Conservation (phyloP, 352 stramenopile genomes). For the Phytopythium delawarense region DNA sequence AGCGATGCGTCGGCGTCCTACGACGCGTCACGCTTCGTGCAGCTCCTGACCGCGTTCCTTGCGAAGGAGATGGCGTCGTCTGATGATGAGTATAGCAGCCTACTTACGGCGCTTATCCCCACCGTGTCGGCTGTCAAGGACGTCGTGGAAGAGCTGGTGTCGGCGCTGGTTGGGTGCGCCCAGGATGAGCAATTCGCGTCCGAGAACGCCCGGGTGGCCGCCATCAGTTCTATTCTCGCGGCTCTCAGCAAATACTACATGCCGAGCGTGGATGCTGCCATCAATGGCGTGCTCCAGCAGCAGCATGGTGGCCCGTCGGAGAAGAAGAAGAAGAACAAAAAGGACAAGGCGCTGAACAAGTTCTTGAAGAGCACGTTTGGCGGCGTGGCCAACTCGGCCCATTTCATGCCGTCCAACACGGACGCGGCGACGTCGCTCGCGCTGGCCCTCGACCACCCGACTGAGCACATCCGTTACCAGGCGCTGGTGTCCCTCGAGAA, state of each 20-base stretch:
- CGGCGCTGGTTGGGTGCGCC: slow-evolving; percentile 41
- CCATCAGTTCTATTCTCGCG: slow-evolving; percentile 39
- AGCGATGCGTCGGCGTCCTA: slow-evolving; percentile 60
- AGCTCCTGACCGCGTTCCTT: slow-evolving; percentile 48
- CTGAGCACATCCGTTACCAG: slow-evolving; percentile 67
- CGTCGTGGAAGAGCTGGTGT: slow-evolving; percentile 45
- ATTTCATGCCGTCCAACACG: slow-evolving; percentile 59
- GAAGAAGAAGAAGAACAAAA: slow-evolving; percentile 35
- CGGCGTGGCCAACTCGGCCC: slow-evolving; percentile 68
- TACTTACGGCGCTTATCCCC: slow-evolving; percentile 40
- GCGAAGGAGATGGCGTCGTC: slow-evolving; percentile 28
- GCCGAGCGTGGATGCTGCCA: slow-evolving; percentile 36
- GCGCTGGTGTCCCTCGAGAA: slow-evolving; percentile 64
- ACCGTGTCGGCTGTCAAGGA: slow-evolving; percentile 41
- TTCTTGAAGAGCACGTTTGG: slow-evolving; percentile 70
- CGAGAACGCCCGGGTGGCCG: slow-evolving; percentile 34
- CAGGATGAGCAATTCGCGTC: slow-evolving; percentile 31
- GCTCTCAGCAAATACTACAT: slow-evolving; percentile 62
- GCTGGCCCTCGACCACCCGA: slow-evolving; percentile 75
- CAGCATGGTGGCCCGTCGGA: slow-evolving; percentile 4
- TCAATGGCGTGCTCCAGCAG: slow-evolving; percentile 22
- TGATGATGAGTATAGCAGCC: slow-evolving; percentile 31
- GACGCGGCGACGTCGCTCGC: slow-evolving; percentile 73
- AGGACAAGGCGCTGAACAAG: slow-evolving; percentile 44
- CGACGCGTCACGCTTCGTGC: slow-evolving; percentile 70